These are phyloP conservation scores for Cyclostephanos invisitatus DNA, from an alignment of 108 stramenopile species.

Conservation along the genomic window DNA sequence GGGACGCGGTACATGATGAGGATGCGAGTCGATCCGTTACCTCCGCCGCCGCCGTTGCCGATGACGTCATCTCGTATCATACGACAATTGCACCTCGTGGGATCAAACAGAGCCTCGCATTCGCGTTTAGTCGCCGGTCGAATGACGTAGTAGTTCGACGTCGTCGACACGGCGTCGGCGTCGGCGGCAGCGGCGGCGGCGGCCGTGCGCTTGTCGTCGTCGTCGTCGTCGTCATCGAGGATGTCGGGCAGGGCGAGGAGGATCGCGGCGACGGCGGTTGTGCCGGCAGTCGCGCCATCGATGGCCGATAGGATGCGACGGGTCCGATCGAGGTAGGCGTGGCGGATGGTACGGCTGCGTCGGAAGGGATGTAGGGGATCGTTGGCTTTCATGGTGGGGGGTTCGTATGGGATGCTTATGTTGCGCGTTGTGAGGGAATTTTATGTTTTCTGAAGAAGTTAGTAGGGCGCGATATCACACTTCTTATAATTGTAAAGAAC, in stretches of 20 bases:
- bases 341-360: constrained; percentile 30
- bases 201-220: neutral
- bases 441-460: too few species aligned
- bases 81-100: too few species aligned
- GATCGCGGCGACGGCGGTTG: neutral
- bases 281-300: neutral
- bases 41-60: too few species aligned
- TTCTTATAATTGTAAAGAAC: too few species aligned
- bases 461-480: too few species aligned
- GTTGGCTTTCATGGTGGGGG: neutral
- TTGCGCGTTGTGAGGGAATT: too few species aligned
- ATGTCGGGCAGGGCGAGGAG: constrained; percentile 34
- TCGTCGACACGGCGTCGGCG: constrained; percentile 17
- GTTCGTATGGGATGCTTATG: too few species aligned
- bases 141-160: neutral
- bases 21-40: neutral
- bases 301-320: constrained; percentile 24
- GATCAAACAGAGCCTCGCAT: too few species aligned
- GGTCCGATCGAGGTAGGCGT: constrained; percentile 30
- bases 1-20: constrained; percentile 40
- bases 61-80: too few species aligned
- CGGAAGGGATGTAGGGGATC: constrained; percentile 38
- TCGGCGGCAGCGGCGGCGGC: too few species aligned
- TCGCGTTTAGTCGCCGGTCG: too few species aligned
- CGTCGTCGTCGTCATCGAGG: constrained; percentile 10